Evolutionary conservation across 805 yeast genomes (phyloP).

Genomic region (Kregervanrija delftensis): DNA sequence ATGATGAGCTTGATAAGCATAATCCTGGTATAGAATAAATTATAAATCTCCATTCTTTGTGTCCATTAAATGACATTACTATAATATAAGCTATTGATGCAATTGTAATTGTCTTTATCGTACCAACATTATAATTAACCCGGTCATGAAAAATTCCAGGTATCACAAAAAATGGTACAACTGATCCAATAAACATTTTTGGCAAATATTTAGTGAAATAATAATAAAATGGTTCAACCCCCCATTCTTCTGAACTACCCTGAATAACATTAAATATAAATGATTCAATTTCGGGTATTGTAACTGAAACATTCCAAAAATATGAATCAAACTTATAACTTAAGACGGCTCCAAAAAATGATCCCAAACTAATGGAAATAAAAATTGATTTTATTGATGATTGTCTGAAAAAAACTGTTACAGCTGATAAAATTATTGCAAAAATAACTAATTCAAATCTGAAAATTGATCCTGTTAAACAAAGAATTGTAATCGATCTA

Average conservation of each 20-base stretch:
- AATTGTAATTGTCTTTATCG: slow-evolving; percentile 39
- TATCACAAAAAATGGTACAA: slow-evolving; percentile 31
- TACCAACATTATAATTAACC: slow-evolving; percentile 22
- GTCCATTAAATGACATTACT: slow-evolving; percentile 74
- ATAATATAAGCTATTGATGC: slow-evolving; percentile 51
- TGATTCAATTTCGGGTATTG: slow-evolving; percentile 67
- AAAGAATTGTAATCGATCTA: slow-evolving; percentile 43
- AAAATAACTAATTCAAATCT: slow-evolving; percentile 65
- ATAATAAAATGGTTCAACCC: slow-evolving; percentile 64
- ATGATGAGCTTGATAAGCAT: slow-evolving; percentile 52
- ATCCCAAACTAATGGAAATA: slow-evolving; percentile 41
- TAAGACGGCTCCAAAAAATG: slow-evolving; percentile 39
- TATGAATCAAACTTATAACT: slow-evolving; percentile 58
- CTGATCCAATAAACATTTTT: slow-evolving; percentile 40
- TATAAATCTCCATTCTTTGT: slow-evolving; percentile 92
- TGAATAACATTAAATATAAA: slow-evolving; percentile 69
- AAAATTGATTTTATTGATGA: slow-evolving; percentile 30
- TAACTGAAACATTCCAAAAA: slow-evolving; percentile 52
- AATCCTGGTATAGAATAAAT: slow-evolving; percentile 68
- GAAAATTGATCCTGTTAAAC: slow-evolving; percentile 61
- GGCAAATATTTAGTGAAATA: slow-evolving; percentile 55
- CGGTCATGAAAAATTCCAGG: slow-evolving; percentile 27
- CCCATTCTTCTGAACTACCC: slow-evolving; percentile 79
- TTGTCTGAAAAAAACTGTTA: slow-evolving; percentile 41
- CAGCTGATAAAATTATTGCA: slow-evolving; percentile 40